Evolutionary conservation across 208 protist species (phyloP), one percentile per base, ranked within the genome.

Genomic region (Trypanosoma melophagium): DNA sequence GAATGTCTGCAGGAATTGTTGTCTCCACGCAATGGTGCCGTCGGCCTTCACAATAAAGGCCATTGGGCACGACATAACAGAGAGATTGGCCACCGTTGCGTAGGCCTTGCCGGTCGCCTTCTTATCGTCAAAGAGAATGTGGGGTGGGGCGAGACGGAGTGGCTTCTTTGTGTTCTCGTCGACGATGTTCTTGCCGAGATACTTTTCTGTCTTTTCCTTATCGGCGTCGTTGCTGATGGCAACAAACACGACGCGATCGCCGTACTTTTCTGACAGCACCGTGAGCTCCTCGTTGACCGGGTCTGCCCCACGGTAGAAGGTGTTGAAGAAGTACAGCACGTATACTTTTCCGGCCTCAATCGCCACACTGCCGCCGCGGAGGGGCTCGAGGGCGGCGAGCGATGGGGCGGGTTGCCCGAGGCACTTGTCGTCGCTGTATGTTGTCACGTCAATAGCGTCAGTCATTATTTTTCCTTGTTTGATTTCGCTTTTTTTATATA

Each of bases 251-350:
- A 88, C 92, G 71, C 80, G 79, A 70, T 87, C 84, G 51, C 56
- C 73, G 45, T 93, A 65, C 71, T 91, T 79, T 76, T 93, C 89
- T 25, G 84, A 82, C 38, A 96, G 81, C 64, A 84, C 35, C 19
- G 92, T 94, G 74, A 95, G 84, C 83, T 96, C 87, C 77, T 96
- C 86, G 75, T 95, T 96, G 75, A 84, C 89, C 14, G 85, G 67
- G 42, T 95, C 88, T 3, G 89, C 92, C 57, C 92, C 92, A 56
- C 90, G 90, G 77, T 96, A 94, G 76, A 95, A 96, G 31, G 87
- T 96, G 77, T 92, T 93, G 79, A 95, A 95, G 78, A 96, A 95
- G 80, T 95, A 96, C 41, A 96, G 75, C 47, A 95, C 85, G 72
- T 93, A 87, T 42, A 93, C 81, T 62, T 91, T 90, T 52, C 76